A percentile compares a stretch with the other conserved stretches of the same genome.
These are phyloP conservation scores for Begonia masoniana DNA, from an alignment of 306 rosid genomes.

Conservation along the genomic window DNA sequence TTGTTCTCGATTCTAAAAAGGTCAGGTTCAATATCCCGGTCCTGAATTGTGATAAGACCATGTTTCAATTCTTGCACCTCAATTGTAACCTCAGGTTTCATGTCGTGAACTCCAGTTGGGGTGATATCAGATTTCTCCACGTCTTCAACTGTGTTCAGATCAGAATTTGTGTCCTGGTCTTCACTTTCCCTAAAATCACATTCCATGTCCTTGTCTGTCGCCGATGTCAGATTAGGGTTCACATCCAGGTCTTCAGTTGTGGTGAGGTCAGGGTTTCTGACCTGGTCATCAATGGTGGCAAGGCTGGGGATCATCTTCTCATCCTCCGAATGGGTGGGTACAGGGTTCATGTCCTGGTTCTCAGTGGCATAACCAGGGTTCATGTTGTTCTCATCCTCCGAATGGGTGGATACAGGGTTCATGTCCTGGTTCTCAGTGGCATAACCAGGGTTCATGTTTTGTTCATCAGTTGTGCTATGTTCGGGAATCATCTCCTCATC, in stretches of 20 bases:
- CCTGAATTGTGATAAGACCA: constrained; percentile 2
- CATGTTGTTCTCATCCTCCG: too few relatives aligned
- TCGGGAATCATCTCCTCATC: constrained; percentile 3
- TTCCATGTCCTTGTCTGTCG: not conserved
- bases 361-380: too few relatives aligned
- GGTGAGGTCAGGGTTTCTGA: not conserved
- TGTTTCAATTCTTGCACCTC: constrained; percentile 2
- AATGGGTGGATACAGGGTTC: too few relatives aligned
- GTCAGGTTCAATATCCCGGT: constrained; percentile 5
- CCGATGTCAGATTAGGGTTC: not conserved
- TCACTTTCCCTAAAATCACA: constrained; percentile 3
- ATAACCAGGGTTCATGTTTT: not conserved
- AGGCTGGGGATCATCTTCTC: not conserved
- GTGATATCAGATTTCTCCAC: constrained; percentile 3
- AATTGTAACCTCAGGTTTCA: constrained; percentile 6
- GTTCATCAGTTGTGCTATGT: constrained; percentile 2
- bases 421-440: too few relatives aligned
- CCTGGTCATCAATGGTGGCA: constrained; percentile 9
- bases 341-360: too few relatives aligned
- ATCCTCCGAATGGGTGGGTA: too few relatives aligned
- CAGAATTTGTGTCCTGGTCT: constrained; percentile 6
- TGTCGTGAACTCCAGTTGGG: constrained; percentile 5
- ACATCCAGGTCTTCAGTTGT: not conserved
- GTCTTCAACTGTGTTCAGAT: constrained; percentile 2
- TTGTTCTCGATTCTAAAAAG: not conserved